Conservation (phyloP, 176 grass and related monocot genomes). For the Eremochloa ophiuroides region DNA sequence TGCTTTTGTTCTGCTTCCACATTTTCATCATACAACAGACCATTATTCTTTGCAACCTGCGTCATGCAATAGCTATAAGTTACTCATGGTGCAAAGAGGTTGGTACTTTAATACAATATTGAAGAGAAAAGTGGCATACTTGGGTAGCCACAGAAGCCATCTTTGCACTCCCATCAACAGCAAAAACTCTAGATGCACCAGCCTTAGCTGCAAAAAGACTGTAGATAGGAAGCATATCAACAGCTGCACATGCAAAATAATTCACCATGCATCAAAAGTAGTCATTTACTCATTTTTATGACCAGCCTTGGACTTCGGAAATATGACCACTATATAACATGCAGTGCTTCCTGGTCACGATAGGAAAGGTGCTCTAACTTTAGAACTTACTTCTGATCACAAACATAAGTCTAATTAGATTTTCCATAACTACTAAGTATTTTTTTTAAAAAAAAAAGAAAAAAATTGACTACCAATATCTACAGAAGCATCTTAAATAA, state of each 20-base stretch:
- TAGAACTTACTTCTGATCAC: neutral
- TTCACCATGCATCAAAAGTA: neutral
- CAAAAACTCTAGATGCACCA: constrained; percentile 73
- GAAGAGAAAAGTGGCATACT: constrained; percentile 23
- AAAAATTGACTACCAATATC: neutral
- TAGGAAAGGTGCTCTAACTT: neutral
- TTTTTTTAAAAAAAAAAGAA: no score
- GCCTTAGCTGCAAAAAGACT: constrained; percentile 92
- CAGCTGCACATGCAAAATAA: neutral
- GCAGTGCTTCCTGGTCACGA: neutral
- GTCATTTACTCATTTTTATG: neutral
- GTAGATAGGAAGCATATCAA: constrained; percentile 29
- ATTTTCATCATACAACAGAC: constrained; percentile 39
- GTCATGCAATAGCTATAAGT: constrained; percentile 10
- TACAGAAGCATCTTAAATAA: neutral
- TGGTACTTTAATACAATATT: neutral
- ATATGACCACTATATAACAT: neutral
- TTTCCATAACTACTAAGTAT: neutral
- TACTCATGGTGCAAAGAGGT: neutral
- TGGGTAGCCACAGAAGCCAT: constrained; percentile 76
- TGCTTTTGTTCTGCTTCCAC: constrained; percentile 4
- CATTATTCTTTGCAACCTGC: constrained; percentile 82
- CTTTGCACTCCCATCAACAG: constrained; percentile 89
- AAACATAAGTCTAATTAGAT: neutral
- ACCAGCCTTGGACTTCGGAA: neutral